Evolutionary conservation across 2,329 filamentous ascomycete species (phyloP).

Genomic region (Aspergillus amoenus): DNA sequence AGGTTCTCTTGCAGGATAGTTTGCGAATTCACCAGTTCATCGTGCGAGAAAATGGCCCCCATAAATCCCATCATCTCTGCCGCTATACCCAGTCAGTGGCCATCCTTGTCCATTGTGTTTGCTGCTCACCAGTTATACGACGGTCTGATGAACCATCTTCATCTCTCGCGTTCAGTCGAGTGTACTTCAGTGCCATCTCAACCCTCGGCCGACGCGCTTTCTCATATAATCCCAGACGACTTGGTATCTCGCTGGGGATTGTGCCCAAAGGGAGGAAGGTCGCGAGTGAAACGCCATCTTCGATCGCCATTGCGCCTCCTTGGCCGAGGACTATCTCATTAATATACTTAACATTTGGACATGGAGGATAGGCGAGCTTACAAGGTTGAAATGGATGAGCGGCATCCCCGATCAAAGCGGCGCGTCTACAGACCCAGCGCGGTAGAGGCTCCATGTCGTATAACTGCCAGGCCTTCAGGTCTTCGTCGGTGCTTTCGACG

Average conservation of each 20-base stretch:
- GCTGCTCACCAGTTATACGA: conserved; percentile 15
- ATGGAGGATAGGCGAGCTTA: neutral
- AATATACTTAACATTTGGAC: neutral
- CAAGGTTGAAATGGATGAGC: conserved; percentile 65
- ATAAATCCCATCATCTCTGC: conserved; percentile 24
- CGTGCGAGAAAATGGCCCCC: conserved; percentile 21
- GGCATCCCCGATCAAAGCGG: conserved; percentile 64
- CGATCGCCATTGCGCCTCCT: conserved; percentile 34
- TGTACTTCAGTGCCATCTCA: conserved; percentile 22
- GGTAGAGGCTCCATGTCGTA: conserved; percentile 61
- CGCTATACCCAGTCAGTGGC: conserved; percentile 7
- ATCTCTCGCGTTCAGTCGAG: conserved; percentile 24
- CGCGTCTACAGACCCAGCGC: conserved; percentile 52
- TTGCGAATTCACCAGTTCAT: conserved; percentile 15
- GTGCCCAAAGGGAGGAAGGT: conserved; percentile 24
- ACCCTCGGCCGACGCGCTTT: conserved; percentile 20
- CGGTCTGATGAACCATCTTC: conserved; percentile 15
- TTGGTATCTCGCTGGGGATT: conserved; percentile 13
- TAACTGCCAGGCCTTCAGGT: conserved; percentile 58
- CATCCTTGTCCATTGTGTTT: no score
- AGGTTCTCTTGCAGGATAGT: neutral
- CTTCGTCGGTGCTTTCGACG: conserved; percentile 36
- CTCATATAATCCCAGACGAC: conserved; percentile 23
- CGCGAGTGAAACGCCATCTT: conserved; percentile 30
- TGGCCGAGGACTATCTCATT: conserved; percentile 27